Percentiles rank a stretch among this genome's conserved stretches.
Evolutionary conservation across 495 filamentous ascomycete species (phyloP).

Genomic region (Pyronema domesticum): DNA sequence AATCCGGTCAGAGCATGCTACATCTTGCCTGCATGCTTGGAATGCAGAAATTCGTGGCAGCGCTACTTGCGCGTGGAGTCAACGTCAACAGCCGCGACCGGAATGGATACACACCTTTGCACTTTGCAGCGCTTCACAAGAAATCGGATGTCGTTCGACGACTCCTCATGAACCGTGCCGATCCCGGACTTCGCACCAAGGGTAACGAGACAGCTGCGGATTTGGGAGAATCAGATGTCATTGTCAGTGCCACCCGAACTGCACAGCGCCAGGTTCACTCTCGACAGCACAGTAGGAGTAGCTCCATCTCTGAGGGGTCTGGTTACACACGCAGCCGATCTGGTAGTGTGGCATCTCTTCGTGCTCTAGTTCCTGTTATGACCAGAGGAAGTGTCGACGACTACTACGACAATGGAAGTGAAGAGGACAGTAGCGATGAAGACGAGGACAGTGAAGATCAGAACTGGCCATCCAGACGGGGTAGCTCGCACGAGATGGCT

Average conservation of each 20-base stretch:
- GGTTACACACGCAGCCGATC: conserved; percentile 37
- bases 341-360: conserved; percentile 46
- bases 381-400: conserved; percentile 29
- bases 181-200: conserved; percentile 49
- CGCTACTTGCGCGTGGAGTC: conserved; percentile 62
- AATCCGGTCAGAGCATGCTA: conserved; percentile 62
- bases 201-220: conserved; percentile 57
- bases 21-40: conserved; percentile 65
- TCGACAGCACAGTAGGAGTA: conserved; percentile 41
- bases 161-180: conserved; percentile 54
- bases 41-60: conserved; percentile 59
- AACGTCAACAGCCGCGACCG: conserved; percentile 58
- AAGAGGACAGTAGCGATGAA: conserved; percentile 24
- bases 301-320: conserved; percentile 31
- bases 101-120: conserved; percentile 68
- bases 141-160: conserved; percentile 58
- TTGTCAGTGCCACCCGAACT: conserved; percentile 30
- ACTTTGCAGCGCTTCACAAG: conserved; percentile 62
- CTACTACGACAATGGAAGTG: conserved; percentile 30
- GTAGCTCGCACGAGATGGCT: conserved; percentile 25
- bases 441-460: conserved; percentile 2
- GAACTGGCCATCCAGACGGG: conserved; percentile 10
- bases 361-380: conserved; percentile 33
- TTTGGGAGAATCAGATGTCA: conserved; percentile 39
- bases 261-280: conserved; percentile 29